Base-by-base conservation (phyloP, 768 basidiomycete species). In the Auricularia auricula-judae region DNA sequence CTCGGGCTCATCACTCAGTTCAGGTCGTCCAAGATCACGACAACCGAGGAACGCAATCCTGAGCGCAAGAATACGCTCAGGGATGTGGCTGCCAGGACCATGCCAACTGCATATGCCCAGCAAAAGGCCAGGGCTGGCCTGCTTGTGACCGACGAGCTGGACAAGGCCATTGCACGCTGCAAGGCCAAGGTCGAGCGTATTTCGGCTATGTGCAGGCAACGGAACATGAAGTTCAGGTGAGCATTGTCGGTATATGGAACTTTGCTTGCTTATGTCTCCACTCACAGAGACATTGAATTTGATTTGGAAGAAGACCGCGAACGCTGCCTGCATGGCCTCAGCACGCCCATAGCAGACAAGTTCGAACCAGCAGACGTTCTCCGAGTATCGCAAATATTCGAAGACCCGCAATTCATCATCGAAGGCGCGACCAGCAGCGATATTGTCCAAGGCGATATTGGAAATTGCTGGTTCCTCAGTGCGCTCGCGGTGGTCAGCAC, bases 401-500 rank as follows among this genome's bases (percentile, higher is more conserved):
- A 81, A 8, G 75, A 81, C 0, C 82, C 83, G 0, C 70, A 75
- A 8, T 84, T 84, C 69, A 66, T 64, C 67, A 66, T 65, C 62
- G 68, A 68, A 34, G 70, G 68, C n/a, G 73, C 77, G 3, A 71
- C 75, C 61, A 76, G 79, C 2, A 77, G 74, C 35, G 80, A 82
- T 66, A 79, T 82, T 21, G 74, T 76, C 3, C 82, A 84, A 71
- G 82, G 83, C 33, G 42, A 65, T 8, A 66, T 84, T n/a, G 81
- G 80, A 0, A 77, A 84, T 67, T 84, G 83, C 66, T 84, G 82
- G 77, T 80, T 85, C 69, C 69, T 84, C 8, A 80, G 78, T 5
- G 83, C 82, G 1, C 67, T 84, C 61, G 78, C 82, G 4, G 80
- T 80, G 1, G 78, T 83, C 68, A 74, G 81, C 3, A 78, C 79